A percentile compares a stretch with the other conserved stretches of the same genome.
phyloP scores from a whole-genome alignment of 2,329 filamentous ascomycete species.

The Fusarium siculi region DNA sequence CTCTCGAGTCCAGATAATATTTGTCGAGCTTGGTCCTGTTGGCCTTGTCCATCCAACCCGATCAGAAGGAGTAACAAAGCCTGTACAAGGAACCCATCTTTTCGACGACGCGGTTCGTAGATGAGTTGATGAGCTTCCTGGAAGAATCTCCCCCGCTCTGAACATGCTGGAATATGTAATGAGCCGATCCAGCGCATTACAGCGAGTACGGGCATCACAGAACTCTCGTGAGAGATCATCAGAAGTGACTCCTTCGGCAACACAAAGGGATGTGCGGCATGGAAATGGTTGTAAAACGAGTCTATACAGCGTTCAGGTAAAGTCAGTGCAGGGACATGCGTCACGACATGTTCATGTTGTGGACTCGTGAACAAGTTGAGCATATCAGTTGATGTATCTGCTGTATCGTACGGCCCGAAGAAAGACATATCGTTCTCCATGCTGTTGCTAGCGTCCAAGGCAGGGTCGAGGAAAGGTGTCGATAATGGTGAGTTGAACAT shows the following conservation, averaged over 20 bases:
- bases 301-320: slow-evolving; percentile 65
- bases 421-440: slow-evolving; percentile 19
- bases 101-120: slow-evolving; percentile 58
- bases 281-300: slow-evolving; percentile 68
- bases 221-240: slow-evolving; percentile 59
- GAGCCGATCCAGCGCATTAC: slow-evolving; percentile 68
- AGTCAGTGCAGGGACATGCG: slow-evolving; percentile 44
- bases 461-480: slow-evolving; percentile 15
- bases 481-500: slow-evolving; percentile 38
- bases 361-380: slow-evolving; percentile 29
- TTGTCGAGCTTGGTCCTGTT: slow-evolving; percentile 74
- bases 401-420: slow-evolving; percentile 23
- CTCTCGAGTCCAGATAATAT: slow-evolving; percentile 75
- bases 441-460: slow-evolving; percentile 5
- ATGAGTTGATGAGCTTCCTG: slow-evolving; percentile 67
- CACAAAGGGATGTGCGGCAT: slow-evolving; percentile 67
- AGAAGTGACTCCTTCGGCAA: slow-evolving; percentile 64
- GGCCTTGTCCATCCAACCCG: slow-evolving; percentile 79
- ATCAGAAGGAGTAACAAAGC: slow-evolving; percentile 81
- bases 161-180: slow-evolving; percentile 62
- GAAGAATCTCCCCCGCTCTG: slow-evolving; percentile 60
- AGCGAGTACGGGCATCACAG: slow-evolving; percentile 61
- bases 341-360: slow-evolving; percentile 23
- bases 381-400: slow-evolving; percentile 42
- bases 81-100: slow-evolving; percentile 76